These are phyloP conservation scores for Trichoderma atrobrunneum DNA, from an alignment of 2,329 filamentous ascomycete species.

Conservation along the genomic window DNA sequence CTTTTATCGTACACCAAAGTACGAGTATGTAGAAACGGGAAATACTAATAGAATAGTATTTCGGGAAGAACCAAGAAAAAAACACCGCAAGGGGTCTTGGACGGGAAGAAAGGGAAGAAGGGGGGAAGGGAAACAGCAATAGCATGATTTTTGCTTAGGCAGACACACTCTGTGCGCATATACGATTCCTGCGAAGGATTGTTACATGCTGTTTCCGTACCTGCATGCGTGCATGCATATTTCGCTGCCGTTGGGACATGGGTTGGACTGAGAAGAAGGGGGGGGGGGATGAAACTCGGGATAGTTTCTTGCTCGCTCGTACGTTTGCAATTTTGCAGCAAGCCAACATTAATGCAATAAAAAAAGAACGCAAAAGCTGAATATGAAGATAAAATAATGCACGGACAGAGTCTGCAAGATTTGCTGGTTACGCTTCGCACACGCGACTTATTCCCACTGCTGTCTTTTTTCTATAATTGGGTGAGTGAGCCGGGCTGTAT, in stretches of 20 bases:
- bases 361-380: not conserved
- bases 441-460: not conserved
- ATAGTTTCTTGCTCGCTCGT: not conserved
- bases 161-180: not conserved
- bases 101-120: not conserved
- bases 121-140: not conserved
- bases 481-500: not conserved
- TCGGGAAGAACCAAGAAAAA: not conserved
- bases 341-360: not conserved
- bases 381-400: not conserved
- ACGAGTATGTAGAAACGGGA: not conserved
- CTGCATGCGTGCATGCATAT: constrained; percentile 6
- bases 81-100: not conserved
- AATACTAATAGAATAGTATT: not conserved
- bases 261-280: not conserved
- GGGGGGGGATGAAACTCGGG: not conserved
- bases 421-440: not conserved
- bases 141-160: not conserved
- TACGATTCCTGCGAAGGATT: not conserved
- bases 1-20: not conserved
- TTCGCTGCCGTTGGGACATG: not conserved
- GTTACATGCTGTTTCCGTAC: not conserved
- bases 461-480: not conserved
- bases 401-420: not conserved
- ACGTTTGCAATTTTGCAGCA: not conserved